Evolutionary conservation across 2,329 filamentous ascomycete genomes (phyloP).

Genomic region (Fusarium albidum): DNA sequence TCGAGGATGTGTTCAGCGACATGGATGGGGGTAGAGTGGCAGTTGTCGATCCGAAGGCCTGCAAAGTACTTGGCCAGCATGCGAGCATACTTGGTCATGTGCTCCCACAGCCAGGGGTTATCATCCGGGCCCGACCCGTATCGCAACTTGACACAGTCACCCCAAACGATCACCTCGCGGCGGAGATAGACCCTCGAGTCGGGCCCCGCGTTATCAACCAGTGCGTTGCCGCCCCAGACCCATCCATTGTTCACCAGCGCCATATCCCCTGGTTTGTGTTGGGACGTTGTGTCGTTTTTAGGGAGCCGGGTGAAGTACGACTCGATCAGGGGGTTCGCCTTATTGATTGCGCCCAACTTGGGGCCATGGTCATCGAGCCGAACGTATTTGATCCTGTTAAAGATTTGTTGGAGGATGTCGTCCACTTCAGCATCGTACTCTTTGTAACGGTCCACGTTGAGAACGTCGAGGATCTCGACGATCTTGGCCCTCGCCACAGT

Average conservation of each 20-base stretch:
- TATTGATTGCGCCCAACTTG: conserved; percentile 80
- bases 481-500: conserved; percentile 64
- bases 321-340: conserved; percentile 85
- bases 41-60: conserved; percentile 97
- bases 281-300: conserved; percentile 77
- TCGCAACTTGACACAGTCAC: conserved; percentile 95
- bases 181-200: conserved; percentile 92
- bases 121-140: conserved; percentile 84
- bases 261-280: conserved; percentile 78
- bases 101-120: conserved; percentile 93
- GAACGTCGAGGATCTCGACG: conserved; percentile 74
- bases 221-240: conserved; percentile 97
- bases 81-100: conserved; percentile 92
- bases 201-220: conserved; percentile 92
- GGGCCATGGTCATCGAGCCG: conserved; percentile 93
- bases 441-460: conserved; percentile 88
- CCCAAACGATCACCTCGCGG: conserved; percentile 97
- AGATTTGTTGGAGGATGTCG: conserved; percentile 88
- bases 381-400: conserved; percentile 94
- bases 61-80: conserved; percentile 94
- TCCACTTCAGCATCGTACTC: conserved; percentile 88
- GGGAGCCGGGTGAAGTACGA: conserved; percentile 93
- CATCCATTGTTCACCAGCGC: conserved; percentile 95
- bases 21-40: conserved; percentile 93
- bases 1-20: conserved; percentile 96